phyloP scores from a whole-genome alignment of 768 basidiomycete genomes.

The Austroboletus eburneus region DNA sequence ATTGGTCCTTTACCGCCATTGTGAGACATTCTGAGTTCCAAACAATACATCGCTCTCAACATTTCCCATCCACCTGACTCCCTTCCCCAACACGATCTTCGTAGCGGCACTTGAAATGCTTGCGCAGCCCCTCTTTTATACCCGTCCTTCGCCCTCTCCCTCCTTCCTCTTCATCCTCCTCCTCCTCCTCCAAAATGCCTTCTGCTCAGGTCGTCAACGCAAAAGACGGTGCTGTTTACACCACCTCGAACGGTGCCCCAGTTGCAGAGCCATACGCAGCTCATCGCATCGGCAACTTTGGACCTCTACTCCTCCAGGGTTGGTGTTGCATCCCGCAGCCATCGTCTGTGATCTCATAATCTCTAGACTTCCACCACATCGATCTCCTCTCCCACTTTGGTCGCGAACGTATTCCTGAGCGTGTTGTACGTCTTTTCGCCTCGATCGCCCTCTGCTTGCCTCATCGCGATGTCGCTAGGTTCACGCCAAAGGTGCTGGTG shows the following conservation, averaged over 20 bases:
- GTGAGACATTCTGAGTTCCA: constrained; percentile 13
- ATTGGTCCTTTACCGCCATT: constrained; percentile 2
- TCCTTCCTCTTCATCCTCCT: constrained; percentile 1
- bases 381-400: constrained; percentile 91
- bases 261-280: constrained; percentile 72
- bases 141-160: background rate
- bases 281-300: constrained; percentile 68
- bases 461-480: constrained; percentile 47
- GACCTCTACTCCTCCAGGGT: constrained; percentile 91
- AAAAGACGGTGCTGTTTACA: constrained; percentile 66
- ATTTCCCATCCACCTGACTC: constrained; percentile 8
- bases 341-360: constrained; percentile 12
- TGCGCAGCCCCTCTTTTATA: constrained; percentile 10
- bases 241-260: constrained; percentile 81
- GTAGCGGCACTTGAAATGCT: constrained; percentile 26
- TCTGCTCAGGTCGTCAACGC: constrained; percentile 52
- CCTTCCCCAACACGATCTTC: constrained; percentile 9
- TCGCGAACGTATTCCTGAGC: constrained; percentile 94
- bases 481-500: constrained; percentile 90
- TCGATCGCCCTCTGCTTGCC: background rate
- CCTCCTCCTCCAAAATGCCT: constrained; percentile 47
- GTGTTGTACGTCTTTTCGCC: constrained; percentile 55
- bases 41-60: background rate
- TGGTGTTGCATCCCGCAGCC: constrained; percentile 14
- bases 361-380: constrained; percentile 82